Base-by-base conservation (phyloP, 495 filamentous ascomycete species). In the Penicillium taxi region DNA sequence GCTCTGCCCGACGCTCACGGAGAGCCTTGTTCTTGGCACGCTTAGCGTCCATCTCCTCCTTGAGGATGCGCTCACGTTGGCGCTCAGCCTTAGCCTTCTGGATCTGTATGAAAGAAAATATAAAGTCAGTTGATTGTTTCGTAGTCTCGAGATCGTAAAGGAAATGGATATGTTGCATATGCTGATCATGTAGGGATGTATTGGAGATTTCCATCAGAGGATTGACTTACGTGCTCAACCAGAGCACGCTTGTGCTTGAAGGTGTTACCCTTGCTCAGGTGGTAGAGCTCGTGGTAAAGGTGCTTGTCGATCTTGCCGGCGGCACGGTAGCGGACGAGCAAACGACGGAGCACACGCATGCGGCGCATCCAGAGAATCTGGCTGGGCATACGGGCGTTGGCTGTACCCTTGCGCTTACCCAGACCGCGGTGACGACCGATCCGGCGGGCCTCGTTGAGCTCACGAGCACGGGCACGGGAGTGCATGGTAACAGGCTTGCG, bases 221-320 rank as follows among this genome's bases (percentile, higher is more conserved):
- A 27, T 21, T 15, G 20, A 87, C 91, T 61, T 86, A 98, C 91
- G 75, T 98, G 91, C 75, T 99, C 91, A 64, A 99, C 86, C 53
- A 99, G 81, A 48, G 86, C 91, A 61, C 91, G 83, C 86, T 95
- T 99, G 82, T 99, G 91, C 87, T 99, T 99, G 83, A 99, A 99
- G 65, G 91, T 90, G 81, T 99, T 99, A 94, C 91, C 91, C 88
- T 99, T 99, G 81, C 82, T 84, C 56, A 94, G 73, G 69, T 95
- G 89, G 77, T 99, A 99, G 48, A 99, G 87, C 75, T 95, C 86
- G 78, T 99, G 91, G 80, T 99, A 99, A 35, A 99, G 88, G 77
- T 99, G 93, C 80, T 99, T 99, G 76, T 99, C 91, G 70, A 99
- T 99, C 84, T 99, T 99, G 70, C 91, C 91, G 59, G 81, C 80